Base-by-base conservation (phyloP, 2,329 filamentous ascomycete species). In the Aspergillus brasiliensis region DNA sequence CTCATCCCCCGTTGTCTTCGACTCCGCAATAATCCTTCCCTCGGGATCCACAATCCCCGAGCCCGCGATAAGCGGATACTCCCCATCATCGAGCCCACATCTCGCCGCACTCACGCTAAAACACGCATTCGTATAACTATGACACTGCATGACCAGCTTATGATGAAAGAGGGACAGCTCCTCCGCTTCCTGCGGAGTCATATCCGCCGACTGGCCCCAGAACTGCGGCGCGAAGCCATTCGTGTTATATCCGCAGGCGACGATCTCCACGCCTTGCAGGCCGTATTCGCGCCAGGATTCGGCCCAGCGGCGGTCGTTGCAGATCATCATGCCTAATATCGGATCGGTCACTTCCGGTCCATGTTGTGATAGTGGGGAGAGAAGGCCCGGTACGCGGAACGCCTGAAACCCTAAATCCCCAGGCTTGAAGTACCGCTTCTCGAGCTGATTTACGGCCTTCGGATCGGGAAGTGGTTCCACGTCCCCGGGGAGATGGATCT, bases 261-360 rank as follows among this genome's bases (percentile, higher is more conserved):
- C 68, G 7, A 83, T 63, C 68, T 84, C 81, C 2, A 78, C 77
- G 6, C 82, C 82, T 64, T 84, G 81, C 6, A 85, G 72, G 0
- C 82, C 81, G 63, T 83, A 81, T 17, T 75, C 74, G 34, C 83
- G 71, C 82, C 83, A 85, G 0, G 77, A 79, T 64, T 85, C 83
- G 1, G 80, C 75, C 83, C 83, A 85, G 7, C 83, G 75, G 4
- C 82, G 71, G 68, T 84, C 83, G 64, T 84, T 85, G 71, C 83
- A 85, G 57, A 84, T 83, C 67, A 85, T 74, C 81, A 84, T 83
- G 8, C 83, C 75, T 28, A 84, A 51, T 47, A 85, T 83, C 2
- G 82, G 79, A 65, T 85, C 82, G 2, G 81, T 80, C 57, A 75
- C 76, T 13, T 62, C 60, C 3, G 27, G n/a, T 3, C 13, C 11